A percentile compares a stretch with the other conserved stretches of the same genome.
Conservation (phyloP, 2,329 filamentous ascomycete species). For the Ceratocystiopsis brevicomis region DNA sequence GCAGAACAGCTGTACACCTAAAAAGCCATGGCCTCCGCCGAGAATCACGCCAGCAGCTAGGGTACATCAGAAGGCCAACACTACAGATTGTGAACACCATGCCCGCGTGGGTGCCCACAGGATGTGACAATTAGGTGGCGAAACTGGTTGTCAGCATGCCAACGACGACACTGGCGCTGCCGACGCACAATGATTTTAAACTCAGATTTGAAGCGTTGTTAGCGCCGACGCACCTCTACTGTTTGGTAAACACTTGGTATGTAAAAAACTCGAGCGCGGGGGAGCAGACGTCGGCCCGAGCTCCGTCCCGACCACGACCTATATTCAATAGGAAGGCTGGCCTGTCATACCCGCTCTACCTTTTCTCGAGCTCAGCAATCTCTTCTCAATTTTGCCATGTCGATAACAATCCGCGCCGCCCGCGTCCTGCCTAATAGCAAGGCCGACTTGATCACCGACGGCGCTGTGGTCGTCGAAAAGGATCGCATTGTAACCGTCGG, state of each 20-base stretch:
- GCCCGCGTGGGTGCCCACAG: slow-evolving; percentile 13
- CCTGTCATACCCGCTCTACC: no score
- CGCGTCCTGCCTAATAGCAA: slow-evolving; percentile 4
- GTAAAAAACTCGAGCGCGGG: no score
- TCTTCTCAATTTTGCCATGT: background rate
- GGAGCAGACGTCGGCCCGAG: no score
- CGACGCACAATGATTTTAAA: no score
- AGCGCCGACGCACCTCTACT: no score
- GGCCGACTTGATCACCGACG: slow-evolving; percentile 3
- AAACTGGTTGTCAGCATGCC: slow-evolving; percentile 28
- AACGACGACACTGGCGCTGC: slow-evolving; percentile 23
- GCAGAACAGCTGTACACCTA: no score
- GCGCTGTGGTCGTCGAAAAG: slow-evolving; percentile 3
- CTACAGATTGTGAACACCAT: slow-evolving; percentile 4
- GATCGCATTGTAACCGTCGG: slow-evolving; percentile 3
- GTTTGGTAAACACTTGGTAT: no score
- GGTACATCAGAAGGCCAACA: slow-evolving; percentile 2
- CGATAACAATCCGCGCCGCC: slow-evolving; percentile 2
- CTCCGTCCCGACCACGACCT: no score
- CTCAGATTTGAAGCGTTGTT: no score
- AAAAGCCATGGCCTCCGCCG: background rate
- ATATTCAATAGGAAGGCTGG: no score
- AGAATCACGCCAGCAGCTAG: slow-evolving; percentile 7
- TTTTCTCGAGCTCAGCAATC: no score
- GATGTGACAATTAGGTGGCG: slow-evolving; percentile 23